A percentile compares a stretch with the other conserved stretches of the same genome.
phyloP scores from a whole-genome alignment of 208 protist species.

The Wallacemonas sp. region DNA sequence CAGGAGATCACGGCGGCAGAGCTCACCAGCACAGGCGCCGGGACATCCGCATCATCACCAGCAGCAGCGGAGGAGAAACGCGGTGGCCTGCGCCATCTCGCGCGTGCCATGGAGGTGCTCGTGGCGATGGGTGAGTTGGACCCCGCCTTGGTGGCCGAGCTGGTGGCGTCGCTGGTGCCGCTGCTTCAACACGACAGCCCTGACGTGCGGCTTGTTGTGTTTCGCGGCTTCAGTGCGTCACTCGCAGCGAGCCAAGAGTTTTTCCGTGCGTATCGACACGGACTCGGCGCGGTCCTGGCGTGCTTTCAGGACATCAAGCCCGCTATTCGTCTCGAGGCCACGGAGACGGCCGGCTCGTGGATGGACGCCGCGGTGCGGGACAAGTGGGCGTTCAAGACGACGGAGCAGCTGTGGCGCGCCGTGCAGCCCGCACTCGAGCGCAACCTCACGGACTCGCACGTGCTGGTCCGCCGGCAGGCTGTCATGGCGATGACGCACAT shows the following conservation, averaged over 20 bases:
- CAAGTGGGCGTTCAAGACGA: conserved; percentile 10
- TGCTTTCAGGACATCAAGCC: conserved; percentile 50
- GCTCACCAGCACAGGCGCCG: neutral
- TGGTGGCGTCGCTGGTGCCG: conserved; percentile 37
- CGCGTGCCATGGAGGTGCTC: conserved; percentile 41
- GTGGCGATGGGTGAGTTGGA: conserved; percentile 53
- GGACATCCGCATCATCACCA: neutral
- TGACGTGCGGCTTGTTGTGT: conserved; percentile 54
- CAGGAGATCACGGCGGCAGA: conserved; percentile 33
- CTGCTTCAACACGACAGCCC: conserved; percentile 42
- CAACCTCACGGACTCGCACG: conserved; percentile 46
- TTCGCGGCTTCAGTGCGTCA: conserved; percentile 51
- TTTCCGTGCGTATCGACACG: conserved; percentile 26
- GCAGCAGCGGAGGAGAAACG: conserved; percentile 5
- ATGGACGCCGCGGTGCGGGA: conserved; percentile 9
- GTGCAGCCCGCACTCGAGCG: conserved; percentile 38
- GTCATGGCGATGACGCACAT: conserved; percentile 42
- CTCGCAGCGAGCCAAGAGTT: conserved; percentile 41
- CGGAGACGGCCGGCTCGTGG: conserved; percentile 26
- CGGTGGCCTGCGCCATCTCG: conserved; percentile 24
- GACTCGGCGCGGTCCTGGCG: conserved; percentile 31
- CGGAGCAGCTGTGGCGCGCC: conserved; percentile 31
- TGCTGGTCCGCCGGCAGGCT: conserved; percentile 49
- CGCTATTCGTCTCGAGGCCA: conserved; percentile 52
- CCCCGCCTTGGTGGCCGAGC: conserved; percentile 39